Evolutionary conservation across 768 basidiomycete genomes (phyloP).

Genomic region (Tephrocybe sp.): DNA sequence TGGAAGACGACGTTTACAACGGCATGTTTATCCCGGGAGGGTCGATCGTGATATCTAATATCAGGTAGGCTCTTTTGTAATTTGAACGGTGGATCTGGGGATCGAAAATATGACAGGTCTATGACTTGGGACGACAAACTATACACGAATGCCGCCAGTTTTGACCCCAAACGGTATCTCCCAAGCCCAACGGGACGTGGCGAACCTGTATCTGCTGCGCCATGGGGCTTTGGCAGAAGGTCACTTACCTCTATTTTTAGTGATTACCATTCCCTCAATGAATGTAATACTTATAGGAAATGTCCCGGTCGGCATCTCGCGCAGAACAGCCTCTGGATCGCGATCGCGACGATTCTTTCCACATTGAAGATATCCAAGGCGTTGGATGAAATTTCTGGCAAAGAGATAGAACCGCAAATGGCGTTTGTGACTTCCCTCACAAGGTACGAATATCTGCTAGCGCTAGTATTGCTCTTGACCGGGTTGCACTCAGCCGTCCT

Average conservation of each 20-base stretch:
- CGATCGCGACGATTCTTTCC: background rate
- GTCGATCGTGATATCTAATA: slow-evolving; percentile 10
- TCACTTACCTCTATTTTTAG: background rate
- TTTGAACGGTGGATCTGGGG: background rate
- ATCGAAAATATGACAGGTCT: background rate
- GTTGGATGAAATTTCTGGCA: background rate
- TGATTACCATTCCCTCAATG: no score
- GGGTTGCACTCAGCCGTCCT: no score
- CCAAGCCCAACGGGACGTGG: background rate
- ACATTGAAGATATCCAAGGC: background rate
- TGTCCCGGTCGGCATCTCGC: background rate
- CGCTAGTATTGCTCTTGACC: no score
- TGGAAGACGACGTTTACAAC: no score
- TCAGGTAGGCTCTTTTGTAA: background rate
- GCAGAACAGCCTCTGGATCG: background rate
- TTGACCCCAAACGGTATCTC: slow-evolving; percentile 12
- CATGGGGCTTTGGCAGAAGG: slow-evolving; percentile 7
- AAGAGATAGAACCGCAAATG: background rate
- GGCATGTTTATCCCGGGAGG: slow-evolving; percentile 14
- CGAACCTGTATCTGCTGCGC: background rate
- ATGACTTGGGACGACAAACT: slow-evolving; percentile 11
- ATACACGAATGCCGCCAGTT: slow-evolving; percentile 5
- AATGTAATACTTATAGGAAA: background rate
- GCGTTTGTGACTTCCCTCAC: no score
- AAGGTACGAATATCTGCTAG: no score